These are phyloP conservation scores for Mycena citricolor DNA, from an alignment of 1,284 basidiomycete species.

Conservation along the genomic window DNA sequence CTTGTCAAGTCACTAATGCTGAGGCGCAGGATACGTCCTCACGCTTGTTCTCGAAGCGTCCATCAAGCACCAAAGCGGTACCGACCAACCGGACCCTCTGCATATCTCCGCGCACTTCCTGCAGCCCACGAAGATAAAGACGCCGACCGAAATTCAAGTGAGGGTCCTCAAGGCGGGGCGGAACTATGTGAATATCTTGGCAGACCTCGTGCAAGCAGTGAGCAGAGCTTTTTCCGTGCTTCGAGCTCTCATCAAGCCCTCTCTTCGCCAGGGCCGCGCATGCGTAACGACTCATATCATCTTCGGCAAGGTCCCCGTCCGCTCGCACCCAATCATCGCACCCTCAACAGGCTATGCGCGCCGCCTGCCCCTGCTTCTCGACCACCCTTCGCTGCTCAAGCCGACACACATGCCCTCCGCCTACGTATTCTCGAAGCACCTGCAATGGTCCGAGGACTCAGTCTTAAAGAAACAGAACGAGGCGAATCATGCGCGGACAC, in stretches of 20 bases:
- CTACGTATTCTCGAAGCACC: conserved; percentile 38
- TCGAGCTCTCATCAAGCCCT: no score
- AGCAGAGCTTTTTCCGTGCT: conserved; percentile 20
- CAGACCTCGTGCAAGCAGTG: conserved; percentile 57
- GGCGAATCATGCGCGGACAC: conserved; percentile 31
- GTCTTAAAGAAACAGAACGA: conserved; percentile 40
- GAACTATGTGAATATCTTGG: conserved; percentile 52
- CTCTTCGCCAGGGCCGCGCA: conserved; percentile 48
- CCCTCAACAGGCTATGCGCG: conserved; percentile 55
- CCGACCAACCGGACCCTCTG: conserved; percentile 51
- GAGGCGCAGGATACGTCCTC: conserved; percentile 61
- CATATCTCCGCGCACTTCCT: conserved; percentile 61
- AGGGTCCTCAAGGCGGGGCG: conserved; percentile 46
- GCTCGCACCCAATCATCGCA: conserved; percentile 37
- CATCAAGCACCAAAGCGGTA: conserved; percentile 46
- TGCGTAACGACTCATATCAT: conserved; percentile 54
- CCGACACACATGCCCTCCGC: conserved; percentile 23
- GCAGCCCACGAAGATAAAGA: conserved; percentile 39
- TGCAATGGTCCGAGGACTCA: conserved; percentile 41
- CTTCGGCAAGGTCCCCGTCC: conserved; percentile 44
- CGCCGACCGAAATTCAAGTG: conserved; percentile 45
- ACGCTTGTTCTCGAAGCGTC: conserved; percentile 54
- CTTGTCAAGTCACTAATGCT: no score
- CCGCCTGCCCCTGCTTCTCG: conserved; percentile 47
- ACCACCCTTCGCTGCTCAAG: conserved; percentile 45